Conservation (phyloP, 352 stramenopile species). For the Globisporangium recalcitrans region DNA sequence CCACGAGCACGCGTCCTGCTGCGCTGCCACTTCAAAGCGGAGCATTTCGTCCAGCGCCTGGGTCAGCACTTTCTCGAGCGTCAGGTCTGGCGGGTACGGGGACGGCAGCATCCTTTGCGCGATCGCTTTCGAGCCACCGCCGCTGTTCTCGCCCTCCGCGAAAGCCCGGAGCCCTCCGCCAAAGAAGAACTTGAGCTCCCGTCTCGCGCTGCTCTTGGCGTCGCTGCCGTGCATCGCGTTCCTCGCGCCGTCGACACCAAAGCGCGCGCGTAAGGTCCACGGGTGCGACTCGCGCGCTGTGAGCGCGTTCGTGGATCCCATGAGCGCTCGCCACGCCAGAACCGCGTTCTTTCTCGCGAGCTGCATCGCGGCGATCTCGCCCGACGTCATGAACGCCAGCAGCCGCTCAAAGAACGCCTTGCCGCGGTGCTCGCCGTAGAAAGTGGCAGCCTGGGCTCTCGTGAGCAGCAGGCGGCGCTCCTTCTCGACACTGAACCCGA, state of each 20-base stretch:
- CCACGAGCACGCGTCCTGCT: slow-evolving; percentile 44
- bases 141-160: background rate
- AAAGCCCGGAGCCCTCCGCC: slow-evolving; percentile 14
- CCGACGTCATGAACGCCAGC: slow-evolving; percentile 67
- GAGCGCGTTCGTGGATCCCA: slow-evolving; percentile 76
- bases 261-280: slow-evolving; percentile 63
- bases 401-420: slow-evolving; percentile 60
- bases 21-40: slow-evolving; percentile 10
- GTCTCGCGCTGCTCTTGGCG: slow-evolving; percentile 35
- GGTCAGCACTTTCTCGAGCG: slow-evolving; percentile 33
- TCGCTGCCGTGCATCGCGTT: slow-evolving; percentile 86
- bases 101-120: slow-evolving; percentile 10
- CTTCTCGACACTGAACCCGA: slow-evolving; percentile 46
- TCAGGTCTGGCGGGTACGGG: slow-evolving; percentile 6
- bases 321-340: slow-evolving; percentile 55
- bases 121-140: slow-evolving; percentile 4
- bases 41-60: slow-evolving; percentile 37
- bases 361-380: slow-evolving; percentile 48
- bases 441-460: slow-evolving; percentile 39
- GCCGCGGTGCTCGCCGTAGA: slow-evolving; percentile 59
- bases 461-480: slow-evolving; percentile 35
- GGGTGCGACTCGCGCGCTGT: slow-evolving; percentile 39
- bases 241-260: slow-evolving; percentile 63
- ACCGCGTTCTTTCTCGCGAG: slow-evolving; percentile 46
- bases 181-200: slow-evolving; percentile 83